A percentile compares a stretch with the other conserved stretches of the same genome.
These are phyloP conservation scores for Chaetomium cochliodes DNA, from an alignment of 495 filamentous ascomycete species.

Conservation along the genomic window DNA sequence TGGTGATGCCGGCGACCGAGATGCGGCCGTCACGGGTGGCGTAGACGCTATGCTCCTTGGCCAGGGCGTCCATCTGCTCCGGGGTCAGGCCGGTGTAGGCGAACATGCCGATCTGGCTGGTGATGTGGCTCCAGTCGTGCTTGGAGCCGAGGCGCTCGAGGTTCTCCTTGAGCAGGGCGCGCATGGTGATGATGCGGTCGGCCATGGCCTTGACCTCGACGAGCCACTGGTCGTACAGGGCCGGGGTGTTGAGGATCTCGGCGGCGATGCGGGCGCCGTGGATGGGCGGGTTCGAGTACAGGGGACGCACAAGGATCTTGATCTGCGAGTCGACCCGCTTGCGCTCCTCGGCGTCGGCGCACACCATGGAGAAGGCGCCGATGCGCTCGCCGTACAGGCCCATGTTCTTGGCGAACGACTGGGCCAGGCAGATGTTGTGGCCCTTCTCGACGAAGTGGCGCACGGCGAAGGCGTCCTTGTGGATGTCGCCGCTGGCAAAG, in stretches of 20 bases:
- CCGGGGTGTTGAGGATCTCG: constrained; percentile 84
- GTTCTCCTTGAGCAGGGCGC: constrained; percentile 85
- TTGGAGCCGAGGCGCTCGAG: constrained; percentile 90
- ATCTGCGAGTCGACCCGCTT: constrained; percentile 95
- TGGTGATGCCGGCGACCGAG: constrained; percentile 94
- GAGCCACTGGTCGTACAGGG: constrained; percentile 90
- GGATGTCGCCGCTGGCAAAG: constrained; percentile 88
- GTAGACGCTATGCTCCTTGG: constrained; percentile 98
- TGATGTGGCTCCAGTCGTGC: constrained; percentile 98
- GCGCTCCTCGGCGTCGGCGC: constrained; percentile 82
- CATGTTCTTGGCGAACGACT: constrained; percentile 99
- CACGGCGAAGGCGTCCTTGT: constrained; percentile 89
- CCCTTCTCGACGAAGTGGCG: constrained; percentile 90
- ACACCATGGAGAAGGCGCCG: constrained; percentile 91
- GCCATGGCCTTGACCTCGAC: constrained; percentile 98
- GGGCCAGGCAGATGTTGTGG: constrained; percentile 82
- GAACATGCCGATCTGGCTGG: constrained; percentile 98
- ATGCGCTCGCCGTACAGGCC: constrained; percentile 98
- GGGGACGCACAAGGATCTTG: constrained; percentile 94
- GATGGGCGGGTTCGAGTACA: constrained; percentile 97
- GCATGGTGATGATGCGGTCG: constrained; percentile 98
- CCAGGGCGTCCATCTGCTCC: constrained; percentile 87
- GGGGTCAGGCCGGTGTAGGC: constrained; percentile 93
- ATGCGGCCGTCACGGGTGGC: constrained; percentile 97
- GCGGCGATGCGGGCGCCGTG: constrained; percentile 93